Percentiles rank a stretch among this genome's conserved stretches.
Evolutionary conservation across 2,329 filamentous ascomycete species (phyloP).

Genomic region (Aquanectria penicillioides): DNA sequence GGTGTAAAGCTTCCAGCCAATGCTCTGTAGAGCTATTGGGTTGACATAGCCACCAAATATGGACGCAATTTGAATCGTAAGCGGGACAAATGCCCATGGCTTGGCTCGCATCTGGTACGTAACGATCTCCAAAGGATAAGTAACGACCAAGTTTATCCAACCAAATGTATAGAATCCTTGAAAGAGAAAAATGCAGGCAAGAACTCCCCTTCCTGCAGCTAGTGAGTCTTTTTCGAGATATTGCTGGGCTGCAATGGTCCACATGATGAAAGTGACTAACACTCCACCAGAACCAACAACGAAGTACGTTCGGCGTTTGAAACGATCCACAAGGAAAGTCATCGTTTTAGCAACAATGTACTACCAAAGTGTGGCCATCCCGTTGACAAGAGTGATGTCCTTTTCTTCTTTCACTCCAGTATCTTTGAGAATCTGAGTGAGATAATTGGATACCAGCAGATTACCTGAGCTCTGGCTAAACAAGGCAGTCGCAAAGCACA

Average conservation of each 20-base stretch:
- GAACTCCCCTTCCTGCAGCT: conserved; percentile 46
- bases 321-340: conserved; percentile 48
- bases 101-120: conserved; percentile 55
- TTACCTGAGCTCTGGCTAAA: conserved; percentile 55
- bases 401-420: conserved; percentile 49
- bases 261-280: conserved; percentile 51
- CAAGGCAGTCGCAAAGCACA: conserved; percentile 52
- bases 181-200: conserved; percentile 56
- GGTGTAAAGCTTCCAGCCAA: conserved; percentile 55
- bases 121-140: conserved; percentile 54
- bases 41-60: conserved; percentile 54
- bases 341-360: conserved; percentile 53
- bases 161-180: conserved; percentile 54
- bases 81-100: conserved; percentile 51
- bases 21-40: conserved; percentile 48
- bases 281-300: conserved; percentile 51
- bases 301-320: conserved; percentile 52
- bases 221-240: conserved; percentile 47
- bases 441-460: conserved; percentile 54
- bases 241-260: conserved; percentile 52
- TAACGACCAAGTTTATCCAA: conserved; percentile 55
- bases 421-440: conserved; percentile 51
- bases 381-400: conserved; percentile 54
- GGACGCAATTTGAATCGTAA: conserved; percentile 50
- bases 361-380: conserved; percentile 54